Conservation (phyloP, 345 rosid species). For the Ricinus communis region DNA sequence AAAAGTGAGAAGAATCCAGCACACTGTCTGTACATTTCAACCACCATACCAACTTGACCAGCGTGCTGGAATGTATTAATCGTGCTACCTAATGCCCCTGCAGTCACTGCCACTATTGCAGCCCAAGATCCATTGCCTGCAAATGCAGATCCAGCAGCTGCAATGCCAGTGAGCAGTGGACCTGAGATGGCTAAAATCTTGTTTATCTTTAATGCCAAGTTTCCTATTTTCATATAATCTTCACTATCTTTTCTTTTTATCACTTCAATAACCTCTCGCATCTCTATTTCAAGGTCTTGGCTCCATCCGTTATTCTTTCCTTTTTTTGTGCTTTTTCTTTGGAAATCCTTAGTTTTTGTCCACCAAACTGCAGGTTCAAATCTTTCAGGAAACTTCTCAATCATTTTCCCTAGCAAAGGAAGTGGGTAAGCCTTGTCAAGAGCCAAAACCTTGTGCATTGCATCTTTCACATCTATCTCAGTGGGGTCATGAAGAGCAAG, state of each 20-base stretch:
- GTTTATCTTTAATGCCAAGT: conserved; percentile 39
- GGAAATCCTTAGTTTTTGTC: conserved; percentile 14
- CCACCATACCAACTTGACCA: conserved; percentile 54
- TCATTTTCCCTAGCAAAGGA: conserved; percentile 41
- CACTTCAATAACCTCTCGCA: conserved; percentile 39
- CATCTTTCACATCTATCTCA: conserved; percentile 21
- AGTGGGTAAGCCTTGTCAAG: conserved; percentile 43
- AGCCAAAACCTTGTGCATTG: conserved; percentile 30
- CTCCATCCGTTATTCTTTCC: conserved; percentile 35
- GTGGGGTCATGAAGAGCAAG: conserved; percentile 18
- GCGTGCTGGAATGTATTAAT: conserved; percentile 47
- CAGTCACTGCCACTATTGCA: conserved; percentile 25
- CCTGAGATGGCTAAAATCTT: conserved; percentile 46
- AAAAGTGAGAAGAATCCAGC: conserved; percentile 39
- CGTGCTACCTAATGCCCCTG: conserved; percentile 36
- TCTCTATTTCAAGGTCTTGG: conserved; percentile 35
- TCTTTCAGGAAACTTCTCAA: conserved; percentile 33
- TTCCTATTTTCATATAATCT: conserved; percentile 45
- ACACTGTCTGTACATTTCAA: conserved; percentile 55
- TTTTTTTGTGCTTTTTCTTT: background rate
- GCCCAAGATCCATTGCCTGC: conserved; percentile 21
- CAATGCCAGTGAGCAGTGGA: conserved; percentile 41
- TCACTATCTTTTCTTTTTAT: conserved; percentile 37
- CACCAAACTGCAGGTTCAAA: conserved; percentile 42
- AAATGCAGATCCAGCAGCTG: conserved; percentile 37